These are phyloP conservation scores for Gastroboletus turbinatus DNA, from an alignment of 1,284 basidiomycete species.

Conservation along the genomic window DNA sequence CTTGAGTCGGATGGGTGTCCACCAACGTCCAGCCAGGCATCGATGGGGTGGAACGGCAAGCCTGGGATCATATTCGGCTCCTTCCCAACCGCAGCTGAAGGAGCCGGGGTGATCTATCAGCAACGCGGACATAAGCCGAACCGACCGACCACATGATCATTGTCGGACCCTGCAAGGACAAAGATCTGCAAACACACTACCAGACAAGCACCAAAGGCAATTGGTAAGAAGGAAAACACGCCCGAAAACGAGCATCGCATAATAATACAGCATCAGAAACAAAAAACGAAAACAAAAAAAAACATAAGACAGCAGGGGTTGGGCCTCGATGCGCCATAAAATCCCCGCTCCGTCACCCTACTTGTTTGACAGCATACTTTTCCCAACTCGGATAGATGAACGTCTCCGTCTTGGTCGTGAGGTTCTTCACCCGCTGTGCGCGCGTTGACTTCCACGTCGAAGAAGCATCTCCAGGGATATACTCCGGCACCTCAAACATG, in stretches of 20 bases:
- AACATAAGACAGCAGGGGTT: background rate
- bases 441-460: constrained; percentile 22
- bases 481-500: constrained; percentile 41
- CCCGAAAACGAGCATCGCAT: background rate
- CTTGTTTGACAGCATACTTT: constrained; percentile 52
- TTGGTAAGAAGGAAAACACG: background rate
- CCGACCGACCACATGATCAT: no score
- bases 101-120: no score
- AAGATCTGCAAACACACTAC: background rate
- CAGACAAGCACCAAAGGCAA: background rate
- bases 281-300: background rate
- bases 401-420: constrained; percentile 45
- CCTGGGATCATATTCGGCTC: background rate
- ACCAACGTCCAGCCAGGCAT: constrained; percentile 16
- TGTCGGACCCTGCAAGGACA: no score
- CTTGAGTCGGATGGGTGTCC: constrained; percentile 3
- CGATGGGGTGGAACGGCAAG: background rate
- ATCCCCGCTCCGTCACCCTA: constrained; percentile 22
- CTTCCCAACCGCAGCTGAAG: no score
- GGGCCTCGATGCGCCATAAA: background rate
- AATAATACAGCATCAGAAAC: background rate
- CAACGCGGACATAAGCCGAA: no score
- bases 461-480: constrained; percentile 18
- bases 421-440: constrained; percentile 36
- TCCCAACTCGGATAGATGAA: constrained; percentile 61